phyloP scores from a whole-genome alignment of 2,329 filamentous ascomycete species.

The Alternaria brassicicola region DNA sequence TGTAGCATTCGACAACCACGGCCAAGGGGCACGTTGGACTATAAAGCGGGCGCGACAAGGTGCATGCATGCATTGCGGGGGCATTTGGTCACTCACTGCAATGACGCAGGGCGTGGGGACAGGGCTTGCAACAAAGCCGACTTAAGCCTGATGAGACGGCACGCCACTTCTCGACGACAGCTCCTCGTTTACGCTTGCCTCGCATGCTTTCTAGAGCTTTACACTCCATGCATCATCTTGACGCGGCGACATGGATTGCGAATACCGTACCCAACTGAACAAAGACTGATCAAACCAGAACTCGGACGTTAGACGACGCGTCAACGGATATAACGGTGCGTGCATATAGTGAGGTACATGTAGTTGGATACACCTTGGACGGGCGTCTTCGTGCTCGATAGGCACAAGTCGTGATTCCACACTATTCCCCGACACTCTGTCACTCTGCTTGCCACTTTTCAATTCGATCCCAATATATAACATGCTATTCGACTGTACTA shows the following conservation, averaged over 20 bases:
- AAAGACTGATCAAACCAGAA: neutral
- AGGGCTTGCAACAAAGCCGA: constrained; percentile 21
- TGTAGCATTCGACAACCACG: constrained; percentile 32
- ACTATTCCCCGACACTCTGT: neutral
- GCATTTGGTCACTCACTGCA: constrained; percentile 20
- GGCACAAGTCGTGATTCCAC: neutral
- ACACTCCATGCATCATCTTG: neutral
- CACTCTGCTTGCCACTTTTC: neutral
- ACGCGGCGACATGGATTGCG: neutral
- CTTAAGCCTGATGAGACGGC: constrained; percentile 4
- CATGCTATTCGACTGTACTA: neutral
- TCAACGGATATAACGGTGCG: neutral
- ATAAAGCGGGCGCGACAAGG: constrained; percentile 14
- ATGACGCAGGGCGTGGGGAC: constrained; percentile 38
- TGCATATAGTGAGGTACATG: too few species aligned
- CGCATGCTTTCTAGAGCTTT: neutral
- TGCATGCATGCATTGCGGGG: constrained; percentile 32
- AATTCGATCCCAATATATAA: neutral
- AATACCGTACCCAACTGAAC: neutral
- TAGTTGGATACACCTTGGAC: neutral
- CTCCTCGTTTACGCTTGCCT: neutral
- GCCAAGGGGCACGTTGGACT: constrained; percentile 16
- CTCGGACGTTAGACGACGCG: neutral
- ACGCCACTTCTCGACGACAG: neutral
- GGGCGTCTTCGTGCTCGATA: neutral